phyloP scores from a whole-genome alignment of 1,284 basidiomycete species.

The Fomes fomentarius region DNA sequence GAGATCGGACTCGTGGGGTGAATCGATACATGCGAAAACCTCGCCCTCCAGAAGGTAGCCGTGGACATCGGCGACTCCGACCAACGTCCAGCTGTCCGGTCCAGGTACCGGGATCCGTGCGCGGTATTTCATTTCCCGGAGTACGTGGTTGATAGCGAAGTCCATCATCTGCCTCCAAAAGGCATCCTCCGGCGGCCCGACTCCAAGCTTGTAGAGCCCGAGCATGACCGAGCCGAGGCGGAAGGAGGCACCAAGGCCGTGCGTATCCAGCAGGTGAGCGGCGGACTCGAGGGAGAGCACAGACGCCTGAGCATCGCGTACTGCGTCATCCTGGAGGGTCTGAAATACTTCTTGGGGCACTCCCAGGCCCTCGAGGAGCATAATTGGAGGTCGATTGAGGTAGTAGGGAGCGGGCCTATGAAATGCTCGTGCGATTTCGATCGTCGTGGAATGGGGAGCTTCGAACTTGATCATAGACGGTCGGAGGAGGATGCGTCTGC shows the following conservation, averaged over 20 bases:
- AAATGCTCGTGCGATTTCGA: slow-evolving; percentile 73
- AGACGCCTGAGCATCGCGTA: slow-evolving; percentile 48
- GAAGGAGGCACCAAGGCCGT: slow-evolving; percentile 46
- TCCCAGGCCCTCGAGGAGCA: slow-evolving; percentile 64
- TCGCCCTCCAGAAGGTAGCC: slow-evolving; percentile 51
- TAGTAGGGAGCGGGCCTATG: slow-evolving; percentile 59
- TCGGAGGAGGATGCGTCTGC: slow-evolving; percentile 65
- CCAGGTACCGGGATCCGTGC: slow-evolving; percentile 66
- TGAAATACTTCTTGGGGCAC: slow-evolving; percentile 58
- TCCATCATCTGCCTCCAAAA: slow-evolving; percentile 59
- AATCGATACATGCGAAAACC: slow-evolving; percentile 61
- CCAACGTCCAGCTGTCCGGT: slow-evolving; percentile 58
- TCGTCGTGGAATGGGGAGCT: slow-evolving; percentile 56
- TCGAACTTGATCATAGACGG: slow-evolving; percentile 79
- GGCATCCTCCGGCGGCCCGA: slow-evolving; percentile 31
- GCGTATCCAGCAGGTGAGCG: slow-evolving; percentile 48
- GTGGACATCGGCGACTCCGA: slow-evolving; percentile 70
- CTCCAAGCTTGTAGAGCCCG: slow-evolving; percentile 39
- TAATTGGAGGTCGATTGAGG: slow-evolving; percentile 72
- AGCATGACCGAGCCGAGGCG: slow-evolving; percentile 43
- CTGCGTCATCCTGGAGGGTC: slow-evolving; percentile 55
- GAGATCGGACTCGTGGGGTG: slow-evolving; percentile 35
- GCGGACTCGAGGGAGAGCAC: slow-evolving; percentile 46
- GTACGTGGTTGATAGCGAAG: slow-evolving; percentile 58
- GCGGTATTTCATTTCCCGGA: slow-evolving; percentile 67